phyloP scores from a whole-genome alignment of 352 stramenopile species.

The Pythium sp. region DNA sequence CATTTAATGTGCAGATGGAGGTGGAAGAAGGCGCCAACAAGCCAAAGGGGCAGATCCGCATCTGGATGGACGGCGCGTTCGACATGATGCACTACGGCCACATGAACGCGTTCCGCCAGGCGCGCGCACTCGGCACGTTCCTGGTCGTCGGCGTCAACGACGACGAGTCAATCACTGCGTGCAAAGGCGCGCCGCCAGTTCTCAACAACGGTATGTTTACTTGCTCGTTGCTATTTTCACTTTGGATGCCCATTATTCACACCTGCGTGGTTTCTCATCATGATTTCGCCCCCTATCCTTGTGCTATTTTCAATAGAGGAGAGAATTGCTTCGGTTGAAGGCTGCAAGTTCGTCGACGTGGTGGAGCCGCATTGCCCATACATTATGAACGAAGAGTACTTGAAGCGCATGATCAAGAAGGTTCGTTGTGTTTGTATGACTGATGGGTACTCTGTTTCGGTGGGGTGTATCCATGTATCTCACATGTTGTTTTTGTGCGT shows the following conservation, averaged over 20 bases:
- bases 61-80: constrained; percentile 99
- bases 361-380: constrained; percentile 97
- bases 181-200: constrained; percentile 94
- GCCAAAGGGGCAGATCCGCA: constrained; percentile 91
- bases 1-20: constrained; percentile 49
- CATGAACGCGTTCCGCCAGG: constrained; percentile 99
- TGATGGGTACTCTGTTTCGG: background rate
- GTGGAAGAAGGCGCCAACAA: constrained; percentile 54
- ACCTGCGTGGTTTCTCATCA: background rate
- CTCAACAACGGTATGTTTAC: constrained; percentile 87
- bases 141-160: constrained; percentile 98
- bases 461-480: constrained; percentile 11
- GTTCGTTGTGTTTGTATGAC: background rate
- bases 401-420: constrained; percentile 97
- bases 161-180: constrained; percentile 95
- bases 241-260: background rate
- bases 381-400: constrained; percentile 98
- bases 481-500: background rate
- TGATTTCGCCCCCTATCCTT: background rate
- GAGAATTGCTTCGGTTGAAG: constrained; percentile 92
- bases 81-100: constrained; percentile 99
- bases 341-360: constrained; percentile 99
- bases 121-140: constrained; percentile 93
- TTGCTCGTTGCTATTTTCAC: background rate
- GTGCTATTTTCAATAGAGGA: constrained; percentile 64